Base-by-base conservation (phyloP, 2,329 filamentous ascomycete genomes). In the Lachnellula occidentalis region DNA sequence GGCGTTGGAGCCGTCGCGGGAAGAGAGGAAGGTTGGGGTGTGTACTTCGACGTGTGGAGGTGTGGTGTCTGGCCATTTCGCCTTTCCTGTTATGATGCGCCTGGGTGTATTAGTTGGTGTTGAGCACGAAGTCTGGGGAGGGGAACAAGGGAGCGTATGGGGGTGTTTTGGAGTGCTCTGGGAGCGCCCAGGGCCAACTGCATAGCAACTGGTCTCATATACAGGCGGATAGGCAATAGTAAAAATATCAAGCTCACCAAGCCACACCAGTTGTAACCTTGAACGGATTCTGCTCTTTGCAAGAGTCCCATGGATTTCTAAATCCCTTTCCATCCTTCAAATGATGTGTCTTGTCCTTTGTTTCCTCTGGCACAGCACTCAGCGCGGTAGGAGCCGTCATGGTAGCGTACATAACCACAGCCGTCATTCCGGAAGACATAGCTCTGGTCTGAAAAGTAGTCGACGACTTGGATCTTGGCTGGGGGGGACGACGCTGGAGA, bases 1-100 rank as follows among this genome's bases (percentile, higher is more conserved):
- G 41, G 80, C 84, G 2, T 61, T 54, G 6, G 62, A 62, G 14
- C 77, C 80, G 9, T 76, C 69, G 50, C 84, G 75, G 11, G 72
- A 73, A 2, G 78, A 71, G 37, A 85, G 75, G 67, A 88, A 87
- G 15, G 71, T 67, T 2, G 85, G 83, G 49, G 75, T 77, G 31
- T 70, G 76, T n/a, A 87, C 77, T 2, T 78, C 72, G 2, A 87
- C 80, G 0, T 81, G 84, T 2, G 82, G 82, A 6, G 81, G 79
- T 2, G 78, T 81, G 1, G 81, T 85, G 60, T 86, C 78, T 12
- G 84, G 84, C 5, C 22, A 55, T 48, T 62, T 62, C 2, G 60
- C 17, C 19, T 57, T 57, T 22, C 66, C 65, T 39, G 61, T 58
- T 19, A 68, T 3, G 43, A 53, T 54, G 11, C 45, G 50, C 57